Base-by-base conservation (phyloP, 352 stramenopile species). In the Nothophytophthora sp. region DNA sequence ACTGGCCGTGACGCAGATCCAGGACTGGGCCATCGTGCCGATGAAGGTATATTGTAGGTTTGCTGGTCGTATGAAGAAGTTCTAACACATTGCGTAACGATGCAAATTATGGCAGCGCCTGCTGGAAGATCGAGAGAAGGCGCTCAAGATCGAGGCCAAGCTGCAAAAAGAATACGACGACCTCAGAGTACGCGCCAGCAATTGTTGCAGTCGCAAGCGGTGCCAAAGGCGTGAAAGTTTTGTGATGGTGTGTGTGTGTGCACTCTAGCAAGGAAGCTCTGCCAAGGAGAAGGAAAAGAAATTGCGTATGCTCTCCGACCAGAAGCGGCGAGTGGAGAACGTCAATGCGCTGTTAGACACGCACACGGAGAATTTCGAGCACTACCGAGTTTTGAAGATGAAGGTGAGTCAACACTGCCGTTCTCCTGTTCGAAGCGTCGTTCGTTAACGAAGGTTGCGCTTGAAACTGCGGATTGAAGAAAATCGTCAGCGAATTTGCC, bases 251-350 rank as follows among this genome's bases (percentile, higher is more conserved):
- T 19, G n/a, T 28, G 24, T 19, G 25, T 6, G 13, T 30, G 10
- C 3, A 11, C 18, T 39, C 13, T 27, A 89, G 79, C 56, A 71
- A 32, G 57, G 70, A 18, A 76, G 67, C 23, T 73, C 72, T 0
- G 63, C 48, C 0, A 88, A 72, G 48, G 83, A 91, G 30, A 87
- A 86, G 39, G 84, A 95, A 40, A 92, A 90, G 52, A 90, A 90
- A 46, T 50, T 88, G 19, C 69, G 84, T 15, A 84, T 95, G 71
- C 64, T 95, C 20, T 86, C 79, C 13, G 84, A 95, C 55, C 84
- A 95, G 47, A 85, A 86, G 43, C 81, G 84, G 7, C 81, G 84
- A 13, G 82, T 92, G 1, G 84, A 95, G 40, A 95, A 95, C 41
- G 81, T 89, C 11, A 92, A 90, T 28, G 34, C 53, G 6, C 60